Evolutionary conservation across 164 flowering plant genomes (phyloP).

Genomic region (Nelumbo lutea): DNA sequence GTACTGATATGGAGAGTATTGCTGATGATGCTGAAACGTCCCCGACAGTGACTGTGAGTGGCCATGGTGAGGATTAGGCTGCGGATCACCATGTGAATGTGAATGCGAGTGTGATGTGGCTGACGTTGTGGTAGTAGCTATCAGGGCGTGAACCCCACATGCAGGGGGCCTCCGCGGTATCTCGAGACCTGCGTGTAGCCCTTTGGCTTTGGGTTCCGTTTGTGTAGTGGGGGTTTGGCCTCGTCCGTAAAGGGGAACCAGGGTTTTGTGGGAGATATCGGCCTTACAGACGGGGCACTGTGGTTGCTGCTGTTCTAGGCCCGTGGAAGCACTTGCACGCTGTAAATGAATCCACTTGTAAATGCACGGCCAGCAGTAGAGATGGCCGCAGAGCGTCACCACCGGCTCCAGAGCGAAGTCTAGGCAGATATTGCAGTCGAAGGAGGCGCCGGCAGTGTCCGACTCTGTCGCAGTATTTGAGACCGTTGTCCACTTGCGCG

Average conservation of each 20-base stretch:
- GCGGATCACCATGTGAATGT: slow-evolving; percentile 8
- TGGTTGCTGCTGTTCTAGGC: slow-evolving; percentile 24
- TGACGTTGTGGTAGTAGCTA: slow-evolving; percentile 7
- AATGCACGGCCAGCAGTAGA: slow-evolving; percentile 91
- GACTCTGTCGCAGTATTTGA: slow-evolving; percentile 19
- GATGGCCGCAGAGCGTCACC: slow-evolving; percentile 83
- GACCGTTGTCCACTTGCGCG: slow-evolving; percentile 28
- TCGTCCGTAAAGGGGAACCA: slow-evolving; percentile 79
- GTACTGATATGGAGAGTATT: slow-evolving; percentile 20
- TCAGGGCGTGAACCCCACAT: slow-evolving; percentile 14
- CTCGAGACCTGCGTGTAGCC: slow-evolving; percentile 16
- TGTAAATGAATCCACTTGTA: slow-evolving; percentile 68
- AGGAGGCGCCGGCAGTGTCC: slow-evolving; percentile 31
- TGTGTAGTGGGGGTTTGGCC: slow-evolving; percentile 31
- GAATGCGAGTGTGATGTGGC: slow-evolving; percentile 8
- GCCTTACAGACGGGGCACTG: slow-evolving; percentile 75
- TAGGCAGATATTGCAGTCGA: slow-evolving; percentile 84
- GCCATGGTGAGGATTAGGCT: slow-evolving; percentile 17
- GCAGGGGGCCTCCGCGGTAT: slow-evolving; percentile 57
- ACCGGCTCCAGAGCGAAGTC: slow-evolving; percentile 72
- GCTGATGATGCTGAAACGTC: slow-evolving; percentile 23
- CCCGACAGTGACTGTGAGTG: slow-evolving; percentile 15
- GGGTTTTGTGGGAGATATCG: slow-evolving; percentile 34
- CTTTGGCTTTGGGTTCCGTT: slow-evolving; percentile 15
- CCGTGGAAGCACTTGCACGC: slow-evolving; percentile 15